Conservation (phyloP, 345 rosid genomes). For the Aegle marmelos region DNA sequence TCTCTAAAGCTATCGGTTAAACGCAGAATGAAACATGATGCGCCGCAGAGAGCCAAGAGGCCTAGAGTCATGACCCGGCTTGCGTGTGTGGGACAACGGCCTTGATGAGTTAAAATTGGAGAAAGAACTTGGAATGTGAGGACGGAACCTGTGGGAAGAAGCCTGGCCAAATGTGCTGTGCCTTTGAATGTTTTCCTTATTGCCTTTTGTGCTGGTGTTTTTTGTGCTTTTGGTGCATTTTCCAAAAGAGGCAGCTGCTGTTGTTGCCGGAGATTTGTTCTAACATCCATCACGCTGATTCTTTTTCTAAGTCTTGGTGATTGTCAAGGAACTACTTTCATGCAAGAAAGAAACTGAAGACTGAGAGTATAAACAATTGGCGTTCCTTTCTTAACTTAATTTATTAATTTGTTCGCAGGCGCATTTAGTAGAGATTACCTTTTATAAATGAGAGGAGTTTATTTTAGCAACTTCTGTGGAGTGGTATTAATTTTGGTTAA, state of each 20-base stretch:
- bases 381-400: background rate
- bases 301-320: background rate
- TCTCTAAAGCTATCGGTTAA: conserved; percentile 14
- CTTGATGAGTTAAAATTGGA: conserved; percentile 12
- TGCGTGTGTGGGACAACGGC: conserved; percentile 9
- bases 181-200: conserved; percentile 14
- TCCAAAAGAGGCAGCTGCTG: conserved; percentile 9
- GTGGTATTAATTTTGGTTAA: background rate
- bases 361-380: background rate
- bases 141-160: conserved; percentile 12
- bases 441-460: conserved; percentile 3
- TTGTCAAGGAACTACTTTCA: background rate
- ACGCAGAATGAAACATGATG: conserved; percentile 5
- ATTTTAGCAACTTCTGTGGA: background rate
- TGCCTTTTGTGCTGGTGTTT: conserved; percentile 8
- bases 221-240: background rate
- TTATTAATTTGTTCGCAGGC: background rate
- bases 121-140: conserved; percentile 12
- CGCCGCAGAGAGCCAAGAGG: background rate
- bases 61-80: background rate
- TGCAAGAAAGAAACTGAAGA: background rate
- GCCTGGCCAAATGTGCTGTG: conserved; percentile 10
- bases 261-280: background rate
- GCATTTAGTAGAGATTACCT: background rate
- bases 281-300: background rate